Evolutionary conservation across 1,284 basidiomycete genomes (phyloP).

Genomic region (Cutaneotrichosporon daszewskae): DNA sequence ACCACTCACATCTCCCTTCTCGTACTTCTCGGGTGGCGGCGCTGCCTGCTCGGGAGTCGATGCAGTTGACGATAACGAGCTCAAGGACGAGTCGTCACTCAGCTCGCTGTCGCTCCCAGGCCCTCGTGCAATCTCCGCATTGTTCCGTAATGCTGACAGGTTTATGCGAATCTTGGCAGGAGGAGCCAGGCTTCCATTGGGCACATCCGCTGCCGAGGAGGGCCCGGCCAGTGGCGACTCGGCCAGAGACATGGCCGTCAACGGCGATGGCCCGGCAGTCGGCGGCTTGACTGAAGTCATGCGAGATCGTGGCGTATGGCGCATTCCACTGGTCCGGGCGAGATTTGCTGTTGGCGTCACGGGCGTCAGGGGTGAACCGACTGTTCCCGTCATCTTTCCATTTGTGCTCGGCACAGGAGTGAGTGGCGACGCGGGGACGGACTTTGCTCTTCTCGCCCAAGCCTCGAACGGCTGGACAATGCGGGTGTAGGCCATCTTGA

Average conservation of each 20-base stretch:
- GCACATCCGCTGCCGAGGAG: no score
- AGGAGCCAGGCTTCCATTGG: conserved; percentile 2
- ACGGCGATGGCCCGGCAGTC: no score
- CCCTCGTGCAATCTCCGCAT: no score
- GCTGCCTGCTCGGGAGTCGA: conserved; percentile 12
- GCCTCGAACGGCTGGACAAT: conserved; percentile 93
- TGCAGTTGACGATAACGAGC: conserved; percentile 5
- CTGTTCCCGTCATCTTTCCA: conserved; percentile 8
- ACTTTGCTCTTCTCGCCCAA: conserved; percentile 71
- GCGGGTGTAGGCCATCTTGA: conserved; percentile 82
- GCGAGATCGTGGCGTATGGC: conserved; percentile 10
- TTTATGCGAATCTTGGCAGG: conserved; percentile 23
- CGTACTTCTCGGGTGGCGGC: conserved; percentile 22
- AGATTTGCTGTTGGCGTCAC: conserved; percentile 10
- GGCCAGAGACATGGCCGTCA: conserved; percentile 15
- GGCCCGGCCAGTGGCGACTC: no score
- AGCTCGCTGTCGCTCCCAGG: conserved; percentile 40
- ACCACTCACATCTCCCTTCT: conserved; percentile 44
- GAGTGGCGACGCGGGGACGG: conserved; percentile 31
- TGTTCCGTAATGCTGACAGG: conserved; percentile 33
- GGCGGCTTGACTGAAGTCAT: neutral
- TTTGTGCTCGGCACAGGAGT: conserved; percentile 17
- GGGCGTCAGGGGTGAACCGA: conserved; percentile 14
- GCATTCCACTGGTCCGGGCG: conserved; percentile 11
- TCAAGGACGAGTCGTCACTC: conserved; percentile 33